Conservation (phyloP, 2,329 filamentous ascomycete genomes). For the Diaporthe ilicicola region DNA sequence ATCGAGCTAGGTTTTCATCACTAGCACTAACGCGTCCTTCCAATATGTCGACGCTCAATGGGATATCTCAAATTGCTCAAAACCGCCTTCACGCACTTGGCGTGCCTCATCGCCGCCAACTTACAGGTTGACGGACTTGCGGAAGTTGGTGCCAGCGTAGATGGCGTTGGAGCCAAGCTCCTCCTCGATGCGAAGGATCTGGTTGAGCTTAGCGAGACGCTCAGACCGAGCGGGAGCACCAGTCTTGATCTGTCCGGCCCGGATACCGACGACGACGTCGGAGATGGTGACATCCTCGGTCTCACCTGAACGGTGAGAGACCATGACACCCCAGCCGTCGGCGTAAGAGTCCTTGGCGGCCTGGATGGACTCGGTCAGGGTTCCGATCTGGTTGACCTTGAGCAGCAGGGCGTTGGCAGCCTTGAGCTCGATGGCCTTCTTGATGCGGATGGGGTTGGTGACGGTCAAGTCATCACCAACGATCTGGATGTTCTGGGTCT, state of each 20-base stretch:
- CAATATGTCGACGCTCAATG: slow-evolving; percentile 24
- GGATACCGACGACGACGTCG: slow-evolving; percentile 96
- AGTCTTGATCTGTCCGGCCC: slow-evolving; percentile 98
- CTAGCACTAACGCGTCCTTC: slow-evolving; percentile 26
- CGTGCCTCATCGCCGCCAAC: slow-evolving; percentile 35
- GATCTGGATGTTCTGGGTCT: slow-evolving; percentile 98
- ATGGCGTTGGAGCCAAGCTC: slow-evolving; percentile 92
- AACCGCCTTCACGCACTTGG: background rate
- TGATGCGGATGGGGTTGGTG: slow-evolving; percentile 98
- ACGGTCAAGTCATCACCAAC: slow-evolving; percentile 98
- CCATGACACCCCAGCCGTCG: slow-evolving; percentile 98
- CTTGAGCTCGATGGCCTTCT: slow-evolving; percentile 99
- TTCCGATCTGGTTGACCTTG: slow-evolving; percentile 99
- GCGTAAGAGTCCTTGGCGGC: slow-evolving; percentile 98
- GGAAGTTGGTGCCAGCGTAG: slow-evolving; percentile 93
- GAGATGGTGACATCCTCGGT: slow-evolving; percentile 99
- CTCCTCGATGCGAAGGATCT: slow-evolving; percentile 99
- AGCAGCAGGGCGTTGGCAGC: slow-evolving; percentile 97
- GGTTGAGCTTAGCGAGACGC: slow-evolving; percentile 99
- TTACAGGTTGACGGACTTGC: slow-evolving; percentile 89
- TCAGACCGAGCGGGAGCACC: slow-evolving; percentile 96
- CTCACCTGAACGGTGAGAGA: slow-evolving; percentile 98
- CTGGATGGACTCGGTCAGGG: slow-evolving; percentile 98
- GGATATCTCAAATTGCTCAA: slow-evolving; percentile 17
- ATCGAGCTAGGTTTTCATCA: slow-evolving; percentile 21